Evolutionary conservation across 78 protist genomes (phyloP), one percentile per base, ranked within the genome.

Genomic region (Thecamonas trahens): DNA sequence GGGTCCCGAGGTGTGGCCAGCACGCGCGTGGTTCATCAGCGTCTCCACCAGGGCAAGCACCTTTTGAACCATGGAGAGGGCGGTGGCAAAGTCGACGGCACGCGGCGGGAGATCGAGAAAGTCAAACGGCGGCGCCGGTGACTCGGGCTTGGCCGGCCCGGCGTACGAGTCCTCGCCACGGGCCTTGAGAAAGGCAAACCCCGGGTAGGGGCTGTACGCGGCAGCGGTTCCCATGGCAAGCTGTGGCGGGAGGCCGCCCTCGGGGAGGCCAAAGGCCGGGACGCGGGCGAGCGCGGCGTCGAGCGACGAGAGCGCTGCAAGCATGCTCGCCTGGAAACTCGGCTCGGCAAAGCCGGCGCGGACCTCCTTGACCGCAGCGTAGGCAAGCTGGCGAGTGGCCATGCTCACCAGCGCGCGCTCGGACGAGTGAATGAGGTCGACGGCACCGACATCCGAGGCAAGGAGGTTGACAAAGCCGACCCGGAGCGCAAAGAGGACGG

Each of bases 21-120:
- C 49, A 15, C 24, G n/a, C 20, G 74, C 74, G 2, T 28, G 37
- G 34, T 2, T 22, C 34, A 70, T 7, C 35, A 70, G 75, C 54
- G 1, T 2, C 15, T 52, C 62, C 18, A 6, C 3, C 40, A 55
- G 17, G 26, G 29, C 29, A 7, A 3, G 7, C 6, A 3, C 3
- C 24, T 17, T 20, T 11, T 49, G 6, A 14, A 49, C 7, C 28
- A 14, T 7, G 29, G 7, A 11, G 7, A 49, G 24, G 55, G 29
- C 55, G 28, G 8, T 24, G 55, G 26, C 26, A 11, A 14, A 7
- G 55, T 11, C 18, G 24, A 24, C 24, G 7, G 18, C 55, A 24
- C 17, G 55, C 24, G 7, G 13, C 55, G 55, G 55, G 7, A 49
- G 55, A 11, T 6, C 6, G 29, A 49, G 7, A 7, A 49, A 3